Conservation (phyloP, 331 rosid genomes). For the Malus hybrid region DNA sequence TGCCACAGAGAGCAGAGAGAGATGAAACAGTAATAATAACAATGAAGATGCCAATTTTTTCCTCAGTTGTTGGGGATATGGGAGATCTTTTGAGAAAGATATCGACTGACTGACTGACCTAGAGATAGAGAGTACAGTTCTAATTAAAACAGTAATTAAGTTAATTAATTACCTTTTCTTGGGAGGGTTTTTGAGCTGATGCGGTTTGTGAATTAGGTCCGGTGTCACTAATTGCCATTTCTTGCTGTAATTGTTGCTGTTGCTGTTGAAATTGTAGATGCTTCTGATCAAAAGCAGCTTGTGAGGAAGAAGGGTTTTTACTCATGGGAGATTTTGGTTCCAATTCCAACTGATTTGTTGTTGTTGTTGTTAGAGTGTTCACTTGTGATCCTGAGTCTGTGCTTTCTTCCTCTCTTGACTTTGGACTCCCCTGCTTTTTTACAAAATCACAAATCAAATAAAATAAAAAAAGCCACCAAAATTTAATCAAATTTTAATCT, state of each 20-base stretch:
- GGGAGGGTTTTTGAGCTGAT: conserved; percentile 50
- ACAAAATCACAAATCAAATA: not conserved
- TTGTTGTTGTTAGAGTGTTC: conserved; percentile 43
- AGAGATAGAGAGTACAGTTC: conserved; percentile 20
- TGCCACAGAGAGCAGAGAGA: conserved; percentile 14
- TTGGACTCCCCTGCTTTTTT: conserved; percentile 55
- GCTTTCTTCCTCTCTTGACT: conserved; percentile 83
- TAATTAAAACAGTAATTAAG: conserved; percentile 5
- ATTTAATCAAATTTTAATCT: not conserved
- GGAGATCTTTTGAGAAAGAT: conserved; percentile 8
- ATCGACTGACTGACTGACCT: not conserved
- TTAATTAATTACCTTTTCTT: conserved; percentile 50
- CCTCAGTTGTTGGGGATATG: conserved; percentile 13
- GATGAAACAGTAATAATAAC: conserved; percentile 25
- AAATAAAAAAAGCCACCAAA: not conserved
- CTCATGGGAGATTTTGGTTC: conserved; percentile 79
- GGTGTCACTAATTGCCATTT: conserved; percentile 44
- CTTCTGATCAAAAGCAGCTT: conserved; percentile 45
- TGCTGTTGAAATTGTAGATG: conserved; percentile 41
- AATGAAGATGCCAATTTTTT: conserved; percentile 40
- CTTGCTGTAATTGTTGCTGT: conserved; percentile 20
- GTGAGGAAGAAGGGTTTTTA: conserved; percentile 55
- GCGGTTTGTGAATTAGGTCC: conserved; percentile 35
- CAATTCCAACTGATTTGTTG: conserved; percentile 53
- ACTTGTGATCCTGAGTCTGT: conserved; percentile 81